Evolutionary conservation across 2,329 filamentous ascomycete genomes (phyloP), one percentile per base, ranked within the genome.

Genomic region (Fusarium sp.): DNA sequence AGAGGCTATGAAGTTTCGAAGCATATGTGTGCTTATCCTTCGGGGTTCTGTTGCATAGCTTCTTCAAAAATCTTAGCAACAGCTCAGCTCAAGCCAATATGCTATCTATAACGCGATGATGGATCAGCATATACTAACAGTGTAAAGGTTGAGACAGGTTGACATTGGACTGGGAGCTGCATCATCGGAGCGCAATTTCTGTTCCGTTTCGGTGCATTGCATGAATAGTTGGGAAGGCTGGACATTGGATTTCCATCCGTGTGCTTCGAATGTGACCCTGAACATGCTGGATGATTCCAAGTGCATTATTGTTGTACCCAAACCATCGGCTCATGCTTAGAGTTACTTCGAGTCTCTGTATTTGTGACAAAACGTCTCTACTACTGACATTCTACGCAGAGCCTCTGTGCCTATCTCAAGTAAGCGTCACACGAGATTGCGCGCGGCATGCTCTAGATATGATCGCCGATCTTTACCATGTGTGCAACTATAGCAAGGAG

Each of bases 401-500:
- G 51, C 8, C 65, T 70, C 9, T 91, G 89, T 78, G 88, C 85
- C 14, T 87, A 89, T 6, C 83, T 89, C 87, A 84, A 84, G 83
- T 25, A 88, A 92, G 67, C 88, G 86, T 70, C 89, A 92, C 75
- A 91, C 87, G 89, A 88, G 4, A 85, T 90, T 47, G 88, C 88
- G 16, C 90, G 90, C 65, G 90, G 89, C 56, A 79, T 88, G 90
- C 90, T 55, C 79, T 88, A 24, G 91, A 90, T 68, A 83, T 92
- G 16, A 75, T 91, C 57, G 90, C 88, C 45, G 91, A 91, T 76
- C 88, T 89, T 0, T 89, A 91, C 75, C 87, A 86, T 90, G 88
- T 79, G 85, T 88, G 27, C 89, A 88, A 73, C 83, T 92, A 4
- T 87, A 88, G 10, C 18, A 49, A 13, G 34, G 20, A 9, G 6